A percentile compares a stretch with the other conserved stretches of the same genome.
These are phyloP conservation scores for Phytophthora pini DNA, from an alignment of 352 stramenopile genomes.

Conservation along the genomic window DNA sequence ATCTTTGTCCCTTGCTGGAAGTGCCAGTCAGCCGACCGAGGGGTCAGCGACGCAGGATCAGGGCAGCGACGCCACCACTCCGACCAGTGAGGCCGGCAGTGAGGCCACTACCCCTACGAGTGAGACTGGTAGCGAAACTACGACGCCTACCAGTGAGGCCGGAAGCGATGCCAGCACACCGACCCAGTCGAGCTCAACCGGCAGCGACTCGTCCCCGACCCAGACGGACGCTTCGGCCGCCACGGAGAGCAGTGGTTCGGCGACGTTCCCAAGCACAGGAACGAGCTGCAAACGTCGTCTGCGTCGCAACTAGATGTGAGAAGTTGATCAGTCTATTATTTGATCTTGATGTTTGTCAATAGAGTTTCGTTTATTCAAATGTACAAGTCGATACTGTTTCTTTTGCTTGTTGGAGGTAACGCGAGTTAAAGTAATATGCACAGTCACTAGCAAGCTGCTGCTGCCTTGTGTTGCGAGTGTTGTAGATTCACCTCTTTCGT, in stretches of 20 bases:
- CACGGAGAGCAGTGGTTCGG: slow-evolving; percentile 17
- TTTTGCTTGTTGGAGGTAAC: no score
- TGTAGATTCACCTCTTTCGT: not conserved
- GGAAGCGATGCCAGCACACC: slow-evolving; percentile 19
- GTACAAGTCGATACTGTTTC: not conserved
- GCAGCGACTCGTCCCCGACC: slow-evolving; percentile 18
- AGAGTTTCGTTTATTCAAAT: slow-evolving; percentile 7
- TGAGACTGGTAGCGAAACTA: slow-evolving; percentile 9
- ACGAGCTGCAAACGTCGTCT: slow-evolving; percentile 37
- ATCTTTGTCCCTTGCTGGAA: slow-evolving; percentile 23
- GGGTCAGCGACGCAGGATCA: not conserved
- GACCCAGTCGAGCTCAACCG: slow-evolving; percentile 7
- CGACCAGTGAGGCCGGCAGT: slow-evolving; percentile 14
- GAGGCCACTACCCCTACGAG: slow-evolving; percentile 13
- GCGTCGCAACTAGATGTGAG: slow-evolving; percentile 26
- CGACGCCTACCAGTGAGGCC: slow-evolving; percentile 10
- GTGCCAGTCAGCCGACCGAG: slow-evolving; percentile 7
- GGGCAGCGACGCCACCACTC: slow-evolving; percentile 12
- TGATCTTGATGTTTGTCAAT: slow-evolving; percentile 13
- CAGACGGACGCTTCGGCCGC: slow-evolving; percentile 17
- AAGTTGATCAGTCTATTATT: slow-evolving; percentile 4
- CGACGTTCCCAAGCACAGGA: slow-evolving; percentile 29
- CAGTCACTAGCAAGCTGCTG: not conserved
- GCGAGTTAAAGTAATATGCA: not conserved
- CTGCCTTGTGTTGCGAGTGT: no score